Evolutionary conservation across 768 basidiomycete species (phyloP), one percentile per base, ranked within the genome.

Genomic region (Serpula lacrymans): DNA sequence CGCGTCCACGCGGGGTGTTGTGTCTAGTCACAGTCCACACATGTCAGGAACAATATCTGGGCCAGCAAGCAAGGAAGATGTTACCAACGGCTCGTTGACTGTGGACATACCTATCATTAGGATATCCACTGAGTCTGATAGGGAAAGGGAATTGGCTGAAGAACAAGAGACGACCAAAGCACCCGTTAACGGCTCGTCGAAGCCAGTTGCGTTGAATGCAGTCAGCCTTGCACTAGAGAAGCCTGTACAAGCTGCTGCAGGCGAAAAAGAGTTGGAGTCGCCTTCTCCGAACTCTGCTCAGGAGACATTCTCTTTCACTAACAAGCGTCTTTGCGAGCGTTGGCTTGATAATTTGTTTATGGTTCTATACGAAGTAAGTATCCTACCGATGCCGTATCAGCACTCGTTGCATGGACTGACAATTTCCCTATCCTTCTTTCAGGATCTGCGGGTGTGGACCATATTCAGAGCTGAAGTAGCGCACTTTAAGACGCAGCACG

Each of bases 261-360:
- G 54, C 21, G 60, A 53, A 29, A 46, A 39, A 11, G 56, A 65
- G 9, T 55, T 63, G 1, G 42, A 56, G 9, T 21, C 47, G 6
- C 42, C 51, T 4, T 25, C 51, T 4, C 43, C 68, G 27, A 33
- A 56, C 8, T 42, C 64, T 17, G 44, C 59, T 3, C 69, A 77
- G 28, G 86, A 88, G 42, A 67, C 84, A 2, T 91, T 89, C 60
- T 89, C 92, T 17, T 96, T 99, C 65, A 92, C 82, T 57, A 97
- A 91, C 65, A 99, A 98, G 71, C 75, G 96, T 34, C 67, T 99
- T 26, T 99, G 96, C 56, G 96, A 98, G 59, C 74, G 95, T 36
- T 98, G 96, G 96, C 71, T 99, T 34, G 94, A 97, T 58, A 98
- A 98, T 51, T 60, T 98, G 45, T 99, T 95, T 69, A 97, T 96